Conservation (phyloP, 108 stramenopile genomes). For the Schizochytrium sp. region DNA sequence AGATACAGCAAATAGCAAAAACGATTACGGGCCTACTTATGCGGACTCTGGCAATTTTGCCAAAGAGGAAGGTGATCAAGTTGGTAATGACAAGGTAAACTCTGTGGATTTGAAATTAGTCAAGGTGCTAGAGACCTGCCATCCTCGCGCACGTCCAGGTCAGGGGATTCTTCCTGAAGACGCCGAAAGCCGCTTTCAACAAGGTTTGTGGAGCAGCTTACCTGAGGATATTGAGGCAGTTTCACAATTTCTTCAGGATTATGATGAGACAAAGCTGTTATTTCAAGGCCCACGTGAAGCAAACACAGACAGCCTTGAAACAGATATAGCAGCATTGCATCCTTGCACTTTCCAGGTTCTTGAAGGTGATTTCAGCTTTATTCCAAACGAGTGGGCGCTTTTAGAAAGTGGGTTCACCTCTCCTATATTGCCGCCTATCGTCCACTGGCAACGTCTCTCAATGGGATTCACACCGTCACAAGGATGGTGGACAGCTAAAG, state of each 20-base stretch:
- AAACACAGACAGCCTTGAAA: neutral
- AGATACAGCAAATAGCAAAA: no score
- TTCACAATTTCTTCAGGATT: neutral
- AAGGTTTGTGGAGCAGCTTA: neutral
- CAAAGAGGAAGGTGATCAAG: neutral
- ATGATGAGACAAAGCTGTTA: neutral
- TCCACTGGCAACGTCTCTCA: conserved; percentile 28
- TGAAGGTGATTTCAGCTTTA: neutral
- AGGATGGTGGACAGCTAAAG: neutral
- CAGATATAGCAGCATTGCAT: neutral
- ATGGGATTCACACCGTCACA: neutral
- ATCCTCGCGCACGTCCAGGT: neutral
- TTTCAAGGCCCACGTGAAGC: no score
- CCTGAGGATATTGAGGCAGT: neutral
- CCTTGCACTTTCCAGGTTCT: neutral
- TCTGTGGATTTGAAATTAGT: neutral
- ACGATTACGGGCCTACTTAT: no score
- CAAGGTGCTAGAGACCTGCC: neutral
- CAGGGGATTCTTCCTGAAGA: neutral
- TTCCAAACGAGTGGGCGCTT: neutral
- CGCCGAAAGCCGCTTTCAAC: neutral
- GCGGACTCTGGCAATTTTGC: neutral
- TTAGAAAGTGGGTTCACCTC: neutral
- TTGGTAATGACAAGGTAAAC: neutral
- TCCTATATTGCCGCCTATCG: neutral